Evolutionary conservation across 2,329 filamentous ascomycete genomes (phyloP).

Genomic region (Trichoderma harzianum): DNA sequence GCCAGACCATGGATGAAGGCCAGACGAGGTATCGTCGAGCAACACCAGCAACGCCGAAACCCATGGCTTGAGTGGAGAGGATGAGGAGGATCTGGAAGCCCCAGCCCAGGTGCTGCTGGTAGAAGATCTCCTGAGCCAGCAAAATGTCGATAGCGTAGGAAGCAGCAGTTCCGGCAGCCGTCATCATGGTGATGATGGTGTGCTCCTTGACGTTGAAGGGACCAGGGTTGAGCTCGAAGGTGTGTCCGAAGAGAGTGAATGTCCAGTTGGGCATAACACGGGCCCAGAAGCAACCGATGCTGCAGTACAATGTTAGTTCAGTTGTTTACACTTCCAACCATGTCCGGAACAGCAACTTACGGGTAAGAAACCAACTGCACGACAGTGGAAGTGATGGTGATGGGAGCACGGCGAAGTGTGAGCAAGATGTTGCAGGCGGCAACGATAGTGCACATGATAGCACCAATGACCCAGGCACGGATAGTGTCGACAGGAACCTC

Average conservation of each 20-base stretch:
- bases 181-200: constrained; percentile 48
- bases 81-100: constrained; percentile 58
- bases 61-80: constrained; percentile 60
- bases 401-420: constrained; percentile 46
- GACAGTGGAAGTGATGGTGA: constrained; percentile 51
- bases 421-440: constrained; percentile 57
- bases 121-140: constrained; percentile 45
- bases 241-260: constrained; percentile 32
- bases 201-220: constrained; percentile 48
- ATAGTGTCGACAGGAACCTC: constrained; percentile 56
- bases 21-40: constrained; percentile 57
- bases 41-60: constrained; percentile 61
- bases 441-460: constrained; percentile 55
- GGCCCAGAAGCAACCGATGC: constrained; percentile 34
- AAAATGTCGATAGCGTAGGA: constrained; percentile 42
- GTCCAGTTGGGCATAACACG: constrained; percentile 31
- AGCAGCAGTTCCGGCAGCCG: constrained; percentile 34
- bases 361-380: constrained; percentile 55
- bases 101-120: constrained; percentile 50
- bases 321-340: not conserved
- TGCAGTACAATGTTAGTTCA: not conserved
- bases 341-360: constrained; percentile 19
- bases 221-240: constrained; percentile 38
- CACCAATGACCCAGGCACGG: constrained; percentile 57
- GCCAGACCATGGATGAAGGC: constrained; percentile 65